Conservation (phyloP, 2,329 filamentous ascomycete genomes). For the Aspergillus hortae region DNA sequence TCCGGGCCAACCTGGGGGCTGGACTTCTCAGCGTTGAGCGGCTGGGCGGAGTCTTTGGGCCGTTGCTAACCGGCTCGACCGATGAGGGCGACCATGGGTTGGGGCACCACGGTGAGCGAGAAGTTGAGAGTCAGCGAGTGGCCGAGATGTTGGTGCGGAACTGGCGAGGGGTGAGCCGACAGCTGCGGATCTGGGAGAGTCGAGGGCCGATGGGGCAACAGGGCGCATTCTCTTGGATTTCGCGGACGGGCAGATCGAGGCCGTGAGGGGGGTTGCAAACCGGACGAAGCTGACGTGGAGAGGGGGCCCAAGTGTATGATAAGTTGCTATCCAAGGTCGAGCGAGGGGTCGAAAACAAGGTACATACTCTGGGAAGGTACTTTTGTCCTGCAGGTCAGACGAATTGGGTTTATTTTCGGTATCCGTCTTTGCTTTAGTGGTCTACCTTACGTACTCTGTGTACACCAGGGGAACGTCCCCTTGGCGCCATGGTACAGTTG, state of each 20-base stretch:
- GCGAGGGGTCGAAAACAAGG: no score
- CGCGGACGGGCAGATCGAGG: neutral
- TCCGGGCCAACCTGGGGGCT: slow-evolving; percentile 9
- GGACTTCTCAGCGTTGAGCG: slow-evolving; percentile 23
- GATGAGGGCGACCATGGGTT: slow-evolving; percentile 10
- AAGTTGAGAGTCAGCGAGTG: slow-evolving; percentile 28
- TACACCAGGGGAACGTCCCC: no score
- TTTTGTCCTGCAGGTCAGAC: no score
- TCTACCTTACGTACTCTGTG: no score
- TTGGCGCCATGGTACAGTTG: no score
- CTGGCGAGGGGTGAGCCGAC: slow-evolving; percentile 34
- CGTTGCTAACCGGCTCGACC: slow-evolving; percentile 22
- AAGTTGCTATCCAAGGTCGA: no score
- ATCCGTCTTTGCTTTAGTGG: no score
- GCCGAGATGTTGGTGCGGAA: slow-evolving; percentile 31
- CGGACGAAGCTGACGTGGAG: neutral
- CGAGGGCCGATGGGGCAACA: slow-evolving; percentile 1
- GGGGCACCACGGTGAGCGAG: slow-evolving; percentile 17
- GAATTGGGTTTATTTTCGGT: no score
- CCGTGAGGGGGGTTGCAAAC: neutral
- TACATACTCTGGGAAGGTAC: no score
- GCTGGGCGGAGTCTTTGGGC: slow-evolving; percentile 31
- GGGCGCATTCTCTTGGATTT: neutral
- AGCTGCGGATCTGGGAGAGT: slow-evolving; percentile 28
- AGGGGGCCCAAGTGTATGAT: neutral